A percentile compares a stretch with the other conserved stretches of the same genome.
Conservation (phyloP, 31 red algal genomes). For the Asparagopsis taxiformis region DNA sequence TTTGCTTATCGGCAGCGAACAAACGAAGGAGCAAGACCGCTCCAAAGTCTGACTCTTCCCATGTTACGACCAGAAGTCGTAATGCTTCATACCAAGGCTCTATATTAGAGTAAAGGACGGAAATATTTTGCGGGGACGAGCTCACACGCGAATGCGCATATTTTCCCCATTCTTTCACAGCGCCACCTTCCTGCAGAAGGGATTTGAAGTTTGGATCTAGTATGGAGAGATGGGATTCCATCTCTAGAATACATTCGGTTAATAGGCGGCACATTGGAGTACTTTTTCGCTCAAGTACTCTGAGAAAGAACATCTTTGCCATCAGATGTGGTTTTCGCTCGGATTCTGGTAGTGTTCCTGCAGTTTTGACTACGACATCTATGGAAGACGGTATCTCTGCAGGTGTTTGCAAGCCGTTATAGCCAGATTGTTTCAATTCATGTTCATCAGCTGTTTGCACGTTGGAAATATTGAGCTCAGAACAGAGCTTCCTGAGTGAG, state of each 20-base stretch:
- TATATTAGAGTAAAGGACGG: constrained; percentile 13
- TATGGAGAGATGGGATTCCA: constrained; percentile 12
- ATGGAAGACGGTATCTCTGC: background rate
- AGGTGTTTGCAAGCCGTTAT: background rate
- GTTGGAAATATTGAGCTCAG: constrained; percentile 4
- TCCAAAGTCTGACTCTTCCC: constrained; percentile 49
- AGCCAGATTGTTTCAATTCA: constrained; percentile 21
- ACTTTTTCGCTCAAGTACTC: background rate
- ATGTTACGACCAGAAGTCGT: constrained; percentile 28
- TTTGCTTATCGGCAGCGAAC: constrained; percentile 17
- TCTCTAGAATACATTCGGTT: constrained; percentile 1
- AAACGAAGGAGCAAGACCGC: constrained; percentile 23
- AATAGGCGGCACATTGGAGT: constrained; percentile 1
- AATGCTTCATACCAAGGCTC: constrained; percentile 58
- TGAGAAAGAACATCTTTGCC: constrained; percentile 30
- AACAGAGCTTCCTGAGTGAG: constrained; percentile 9
- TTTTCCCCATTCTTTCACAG: constrained; percentile 25
- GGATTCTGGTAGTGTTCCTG: constrained; percentile 7
- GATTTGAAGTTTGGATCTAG: constrained; percentile 2
- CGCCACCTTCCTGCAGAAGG: background rate
- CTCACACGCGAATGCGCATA: constrained; percentile 14
- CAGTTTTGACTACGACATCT: background rate
- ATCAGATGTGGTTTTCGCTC: constrained; percentile 48
- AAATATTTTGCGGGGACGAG: background rate
- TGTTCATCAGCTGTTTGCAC: constrained; percentile 6